Evolutionary conservation across 2,329 filamentous ascomycete species (phyloP), one percentile per base, ranked within the genome.

Genomic region (Zymoseptoria ardabiliae): DNA sequence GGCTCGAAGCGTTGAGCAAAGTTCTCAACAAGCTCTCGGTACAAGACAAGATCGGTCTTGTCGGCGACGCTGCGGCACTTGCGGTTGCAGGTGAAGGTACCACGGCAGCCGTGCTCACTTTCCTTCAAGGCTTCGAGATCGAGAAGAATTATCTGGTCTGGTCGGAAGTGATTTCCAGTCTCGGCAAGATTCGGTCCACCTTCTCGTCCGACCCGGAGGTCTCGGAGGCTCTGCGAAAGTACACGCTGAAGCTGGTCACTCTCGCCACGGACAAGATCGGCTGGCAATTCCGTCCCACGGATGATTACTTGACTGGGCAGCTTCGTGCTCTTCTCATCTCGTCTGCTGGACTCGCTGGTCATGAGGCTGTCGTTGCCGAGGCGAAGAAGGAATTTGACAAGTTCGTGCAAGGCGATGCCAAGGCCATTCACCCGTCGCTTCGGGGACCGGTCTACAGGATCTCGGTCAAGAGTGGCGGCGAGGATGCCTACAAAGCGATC

Each of bases 71-170:
- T 20, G 89, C 89, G 53, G 91, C 94, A 55, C 83, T 97, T 65
- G 91, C 94, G 45, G 85, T 95, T 61, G 89, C 94, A 59, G 94
- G 94, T 21, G 85, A 94, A 71, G 87, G 88, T 54, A 90, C 85
- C 3, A 96, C 92, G 0, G 80, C 91, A 22, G 89, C 89, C 8
- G 81, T 99, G 11, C 79, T 99, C 28, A 86, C 89, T 11, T 89
- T 99, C 68, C 77, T 96, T 10, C 85, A 96, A 73, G 88, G 89
- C n/a, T 92, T 97, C 74, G 81, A 85, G 61, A 79, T 82, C 55
- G 94, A 99, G 76, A 82, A 82, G 1, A 91, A 93, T 73, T 92
- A 91, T 69, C 82, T 96, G 19, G 93, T 97, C 4, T 95, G 94
- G 89, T 86, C 85, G 59, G 90, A 96, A 72, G 86, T 96, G 30